These are phyloP conservation scores for Chaetomiaceae sp. DNA, from an alignment of 2,329 filamentous ascomycete species.

Conservation along the genomic window DNA sequence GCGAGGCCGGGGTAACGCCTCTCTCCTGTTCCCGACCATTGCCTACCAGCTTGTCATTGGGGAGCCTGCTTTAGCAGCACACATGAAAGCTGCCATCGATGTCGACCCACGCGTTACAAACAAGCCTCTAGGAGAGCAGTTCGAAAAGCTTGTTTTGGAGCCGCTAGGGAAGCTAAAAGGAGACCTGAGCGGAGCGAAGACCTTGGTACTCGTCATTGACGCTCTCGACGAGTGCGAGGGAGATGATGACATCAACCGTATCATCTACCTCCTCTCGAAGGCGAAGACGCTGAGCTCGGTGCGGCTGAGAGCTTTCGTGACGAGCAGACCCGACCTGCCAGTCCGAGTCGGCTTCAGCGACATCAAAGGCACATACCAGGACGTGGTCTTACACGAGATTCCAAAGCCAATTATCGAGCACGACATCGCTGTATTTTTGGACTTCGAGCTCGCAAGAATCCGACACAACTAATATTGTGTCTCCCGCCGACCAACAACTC, in stretches of 20 bases:
- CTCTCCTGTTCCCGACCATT: conserved; percentile 34
- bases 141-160: conserved; percentile 33
- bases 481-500: conserved; percentile 3
- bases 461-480: conserved; percentile 21
- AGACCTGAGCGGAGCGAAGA: conserved; percentile 1
- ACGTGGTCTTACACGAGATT: conserved; percentile 31
- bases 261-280: conserved; percentile 28
- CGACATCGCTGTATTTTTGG: conserved; percentile 33
- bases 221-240: conserved; percentile 28
- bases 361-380: conserved; percentile 26
- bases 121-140: conserved; percentile 32
- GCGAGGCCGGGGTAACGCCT: conserved; percentile 30
- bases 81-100: conserved; percentile 28
- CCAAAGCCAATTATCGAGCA: conserved; percentile 25
- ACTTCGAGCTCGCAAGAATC: conserved; percentile 28
- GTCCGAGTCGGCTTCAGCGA: conserved; percentile 32
- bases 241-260: conserved; percentile 26
- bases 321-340: conserved; percentile 36
- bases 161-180: conserved; percentile 31
- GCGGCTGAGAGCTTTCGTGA: conserved; percentile 33
- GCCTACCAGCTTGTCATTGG: conserved; percentile 28
- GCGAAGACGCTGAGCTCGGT: conserved; percentile 18
- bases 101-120: conserved; percentile 21
- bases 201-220: conserved; percentile 28
- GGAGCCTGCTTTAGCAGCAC: conserved; percentile 25